Evolutionary conservation across 345 rosid genomes (phyloP).

Genomic region (Raphanus sativus): DNA sequence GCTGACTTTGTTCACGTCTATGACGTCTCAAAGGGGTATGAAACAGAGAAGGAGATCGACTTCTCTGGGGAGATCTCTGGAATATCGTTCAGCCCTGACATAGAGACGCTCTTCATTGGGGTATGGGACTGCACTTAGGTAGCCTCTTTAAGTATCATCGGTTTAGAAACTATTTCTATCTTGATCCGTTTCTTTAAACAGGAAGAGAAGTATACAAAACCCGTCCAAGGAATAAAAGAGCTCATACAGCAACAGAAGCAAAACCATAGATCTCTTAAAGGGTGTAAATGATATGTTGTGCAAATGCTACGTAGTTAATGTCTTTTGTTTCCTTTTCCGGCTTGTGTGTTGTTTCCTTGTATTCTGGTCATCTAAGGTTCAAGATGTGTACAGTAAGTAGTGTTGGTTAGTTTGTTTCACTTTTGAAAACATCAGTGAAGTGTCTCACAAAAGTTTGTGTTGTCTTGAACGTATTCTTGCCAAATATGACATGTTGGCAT

Average conservation of each 20-base stretch:
- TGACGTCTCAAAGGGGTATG: conserved; percentile 58
- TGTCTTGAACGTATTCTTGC: neutral
- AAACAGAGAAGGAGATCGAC: conserved; percentile 69
- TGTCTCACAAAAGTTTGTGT: neutral
- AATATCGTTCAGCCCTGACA: conserved; percentile 72
- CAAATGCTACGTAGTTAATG: conserved; percentile 22
- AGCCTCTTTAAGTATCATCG: conserved; percentile 74
- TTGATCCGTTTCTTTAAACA: conserved; percentile 53
- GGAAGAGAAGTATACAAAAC: conserved; percentile 15
- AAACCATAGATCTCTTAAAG: neutral
- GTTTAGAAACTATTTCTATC: conserved; percentile 58
- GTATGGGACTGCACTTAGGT: conserved; percentile 89
- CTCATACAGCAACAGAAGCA: conserved; percentile 22
- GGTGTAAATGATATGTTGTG: conserved; percentile 39
- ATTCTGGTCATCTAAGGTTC: neutral
- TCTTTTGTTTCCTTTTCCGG: conserved; percentile 4
- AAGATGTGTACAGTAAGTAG: conserved; percentile 19
- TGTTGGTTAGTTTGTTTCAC: neutral
- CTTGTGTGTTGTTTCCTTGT: conserved; percentile 11
- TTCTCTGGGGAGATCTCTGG: conserved; percentile 88
- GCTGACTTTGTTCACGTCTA: conserved; percentile 83
- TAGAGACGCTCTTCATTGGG: conserved; percentile 72
- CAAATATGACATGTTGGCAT: neutral
- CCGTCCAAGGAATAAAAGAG: conserved; percentile 10
- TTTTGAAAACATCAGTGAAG: neutral